phyloP scores from a whole-genome alignment of 768 basidiomycete genomes.

The Mycena pura region DNA sequence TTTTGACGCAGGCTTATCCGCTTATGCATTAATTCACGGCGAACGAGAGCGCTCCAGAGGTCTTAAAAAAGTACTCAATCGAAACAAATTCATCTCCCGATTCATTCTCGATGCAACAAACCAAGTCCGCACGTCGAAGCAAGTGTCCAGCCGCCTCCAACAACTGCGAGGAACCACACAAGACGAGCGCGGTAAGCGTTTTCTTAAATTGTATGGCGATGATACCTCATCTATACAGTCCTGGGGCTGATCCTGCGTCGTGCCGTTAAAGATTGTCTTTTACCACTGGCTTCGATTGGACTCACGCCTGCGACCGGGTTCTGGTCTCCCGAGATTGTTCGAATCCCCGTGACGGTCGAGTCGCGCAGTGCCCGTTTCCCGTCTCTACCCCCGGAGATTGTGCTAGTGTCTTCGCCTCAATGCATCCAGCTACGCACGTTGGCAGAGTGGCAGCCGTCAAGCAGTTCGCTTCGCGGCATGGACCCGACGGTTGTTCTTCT shows the following conservation, averaged over 20 bases:
- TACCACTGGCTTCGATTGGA: too few relatives aligned
- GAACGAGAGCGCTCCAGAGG: neutral
- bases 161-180: neutral
- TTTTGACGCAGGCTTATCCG: neutral
- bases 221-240: neutral
- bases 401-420: neutral
- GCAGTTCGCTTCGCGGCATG: neutral
- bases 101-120: constrained; percentile 3
- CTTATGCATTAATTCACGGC: neutral
- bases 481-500: constrained; percentile 4
- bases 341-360: neutral
- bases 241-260: neutral
- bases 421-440: neutral
- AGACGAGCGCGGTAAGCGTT: neutral
- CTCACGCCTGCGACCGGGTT: too few relatives aligned
- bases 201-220: neutral
- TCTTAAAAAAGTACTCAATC: neutral
- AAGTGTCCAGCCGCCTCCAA: constrained; percentile 18
- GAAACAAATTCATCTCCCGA: neutral
- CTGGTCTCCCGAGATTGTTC: neutral
- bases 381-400: neutral
- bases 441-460: neutral
- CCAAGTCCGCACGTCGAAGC: neutral
- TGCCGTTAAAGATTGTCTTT: too few relatives aligned
- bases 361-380: neutral